A percentile compares a stretch with the other conserved stretches of the same genome.
phyloP scores from a whole-genome alignment of 192 early-diverging fungal genomes.

The Podila epicladia region DNA sequence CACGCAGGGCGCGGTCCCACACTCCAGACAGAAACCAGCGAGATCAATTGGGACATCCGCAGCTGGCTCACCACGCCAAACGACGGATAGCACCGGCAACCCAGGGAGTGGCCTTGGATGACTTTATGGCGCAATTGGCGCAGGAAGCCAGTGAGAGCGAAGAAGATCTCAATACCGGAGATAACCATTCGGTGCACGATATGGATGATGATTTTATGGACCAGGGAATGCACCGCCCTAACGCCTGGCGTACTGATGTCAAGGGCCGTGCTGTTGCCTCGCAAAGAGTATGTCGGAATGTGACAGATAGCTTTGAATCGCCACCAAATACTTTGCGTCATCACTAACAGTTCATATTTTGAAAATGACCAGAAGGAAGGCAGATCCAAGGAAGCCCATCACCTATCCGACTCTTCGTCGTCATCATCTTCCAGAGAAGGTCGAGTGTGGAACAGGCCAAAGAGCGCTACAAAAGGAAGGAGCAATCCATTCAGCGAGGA shows the following conservation, averaged over 20 bases:
- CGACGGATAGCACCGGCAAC: slow-evolving; percentile 12
- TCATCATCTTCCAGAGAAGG: background rate
- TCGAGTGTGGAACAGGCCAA: background rate
- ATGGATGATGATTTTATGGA: background rate
- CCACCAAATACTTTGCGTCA: too few relatives aligned
- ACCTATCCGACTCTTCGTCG: background rate
- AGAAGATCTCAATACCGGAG: background rate
- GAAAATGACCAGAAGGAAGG: too few relatives aligned
- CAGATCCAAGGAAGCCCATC: too few relatives aligned
- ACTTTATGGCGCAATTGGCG: slow-evolving; percentile 31
- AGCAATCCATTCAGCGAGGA: background rate
- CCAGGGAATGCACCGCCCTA: too few relatives aligned
- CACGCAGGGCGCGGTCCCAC: background rate
- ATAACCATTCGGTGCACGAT: background rate
- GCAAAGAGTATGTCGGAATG: too few relatives aligned
- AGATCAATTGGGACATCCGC: background rate
- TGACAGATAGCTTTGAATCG: too few relatives aligned
- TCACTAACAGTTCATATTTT: too few relatives aligned
- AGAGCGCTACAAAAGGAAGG: background rate
- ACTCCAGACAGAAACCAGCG: background rate
- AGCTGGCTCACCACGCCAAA: slow-evolving; percentile 33
- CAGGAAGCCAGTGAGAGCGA: slow-evolving; percentile 22
- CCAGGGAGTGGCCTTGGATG: slow-evolving; percentile 5
- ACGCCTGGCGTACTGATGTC: too few relatives aligned
- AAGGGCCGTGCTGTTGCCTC: too few relatives aligned